Percentiles rank a stretch among this genome's conserved stretches.
Evolutionary conservation across 768 basidiomycete species (phyloP).

Genomic region (Lyophyllum shimeji): DNA sequence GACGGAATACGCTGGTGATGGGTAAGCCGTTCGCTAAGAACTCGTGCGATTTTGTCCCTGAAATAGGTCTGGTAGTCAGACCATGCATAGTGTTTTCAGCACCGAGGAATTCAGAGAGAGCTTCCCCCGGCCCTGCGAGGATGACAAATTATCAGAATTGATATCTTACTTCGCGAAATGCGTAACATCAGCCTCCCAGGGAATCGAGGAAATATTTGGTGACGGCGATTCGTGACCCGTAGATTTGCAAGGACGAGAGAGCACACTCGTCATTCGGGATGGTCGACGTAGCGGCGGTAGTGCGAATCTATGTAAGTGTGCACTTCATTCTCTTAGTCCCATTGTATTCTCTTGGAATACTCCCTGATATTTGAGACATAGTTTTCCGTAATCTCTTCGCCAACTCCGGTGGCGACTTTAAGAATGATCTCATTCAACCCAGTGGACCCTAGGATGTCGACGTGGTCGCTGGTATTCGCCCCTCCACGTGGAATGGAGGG

Average conservation of each 20-base stretch:
- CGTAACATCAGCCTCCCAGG: slow-evolving; percentile 20
- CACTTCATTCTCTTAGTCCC: slow-evolving; percentile 53
- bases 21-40: slow-evolving; percentile 11
- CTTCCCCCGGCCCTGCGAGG: slow-evolving; percentile 16
- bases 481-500: slow-evolving; percentile 81
- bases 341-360: slow-evolving; percentile 70
- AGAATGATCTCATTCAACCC: slow-evolving; percentile 88
- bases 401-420: slow-evolving; percentile 66
- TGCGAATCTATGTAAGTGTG: neutral
- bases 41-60: neutral
- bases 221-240: neutral
- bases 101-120: slow-evolving; percentile 17
- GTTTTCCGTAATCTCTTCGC: slow-evolving; percentile 56
- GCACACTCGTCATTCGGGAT: neutral
- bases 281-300: neutral
- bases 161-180: slow-evolving; percentile 24
- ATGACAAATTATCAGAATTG: slow-evolving; percentile 16
- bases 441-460: slow-evolving; percentile 81
- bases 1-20: slow-evolving; percentile 12
- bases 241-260: neutral
- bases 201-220: slow-evolving; percentile 16
- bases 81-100: slow-evolving; percentile 17
- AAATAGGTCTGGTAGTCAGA: slow-evolving; percentile 16
- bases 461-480: slow-evolving; percentile 88
- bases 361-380: slow-evolving; percentile 78